Percentiles rank a stretch among this genome's conserved stretches.
Conservation (phyloP, 2,329 filamentous ascomycete species). For the Aureobasidium leucospermi region DNA sequence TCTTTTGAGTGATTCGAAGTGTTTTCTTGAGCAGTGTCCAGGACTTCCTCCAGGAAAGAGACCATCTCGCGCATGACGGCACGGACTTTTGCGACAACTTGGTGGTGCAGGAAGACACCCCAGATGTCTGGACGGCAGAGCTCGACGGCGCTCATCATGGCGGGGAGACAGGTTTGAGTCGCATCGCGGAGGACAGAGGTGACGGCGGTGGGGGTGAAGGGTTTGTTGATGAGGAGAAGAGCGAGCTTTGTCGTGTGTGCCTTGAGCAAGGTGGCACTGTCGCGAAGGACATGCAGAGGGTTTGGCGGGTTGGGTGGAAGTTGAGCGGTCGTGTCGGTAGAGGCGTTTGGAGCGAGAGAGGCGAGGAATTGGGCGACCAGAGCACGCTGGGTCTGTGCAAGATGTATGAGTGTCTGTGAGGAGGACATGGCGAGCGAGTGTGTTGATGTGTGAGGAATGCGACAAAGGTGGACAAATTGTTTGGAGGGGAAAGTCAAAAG, state of each 20-base stretch:
- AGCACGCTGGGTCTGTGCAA: slow-evolving; percentile 24
- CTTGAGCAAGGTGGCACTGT: slow-evolving; percentile 65
- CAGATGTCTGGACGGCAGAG: slow-evolving; percentile 55
- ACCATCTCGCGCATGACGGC: slow-evolving; percentile 57
- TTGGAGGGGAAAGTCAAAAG: background rate
- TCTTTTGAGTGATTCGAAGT: slow-evolving; percentile 30
- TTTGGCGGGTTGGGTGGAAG: slow-evolving; percentile 34
- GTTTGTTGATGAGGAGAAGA: slow-evolving; percentile 76
- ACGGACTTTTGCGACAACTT: slow-evolving; percentile 54
- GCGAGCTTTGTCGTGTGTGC: slow-evolving; percentile 84
- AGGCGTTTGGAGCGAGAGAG: slow-evolving; percentile 21
- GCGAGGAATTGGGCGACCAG: slow-evolving; percentile 27
- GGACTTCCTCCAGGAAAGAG: slow-evolving; percentile 53
- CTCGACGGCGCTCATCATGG: slow-evolving; percentile 63
- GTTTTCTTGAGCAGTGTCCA: slow-evolving; percentile 26
- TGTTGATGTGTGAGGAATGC: background rate
- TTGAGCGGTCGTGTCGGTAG: slow-evolving; percentile 14
- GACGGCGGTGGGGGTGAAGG: slow-evolving; percentile 75
- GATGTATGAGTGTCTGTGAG: slow-evolving; percentile 22
- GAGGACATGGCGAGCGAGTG: slow-evolving; percentile 19
- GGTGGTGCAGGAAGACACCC: slow-evolving; percentile 55
- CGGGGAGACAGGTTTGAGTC: slow-evolving; percentile 65
- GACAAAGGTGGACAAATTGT: background rate
- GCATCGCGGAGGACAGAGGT: slow-evolving; percentile 63
- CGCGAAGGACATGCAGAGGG: slow-evolving; percentile 61